Conservation (phyloP, 1,284 basidiomycete species). For the Stygiomarasmius scandens region DNA sequence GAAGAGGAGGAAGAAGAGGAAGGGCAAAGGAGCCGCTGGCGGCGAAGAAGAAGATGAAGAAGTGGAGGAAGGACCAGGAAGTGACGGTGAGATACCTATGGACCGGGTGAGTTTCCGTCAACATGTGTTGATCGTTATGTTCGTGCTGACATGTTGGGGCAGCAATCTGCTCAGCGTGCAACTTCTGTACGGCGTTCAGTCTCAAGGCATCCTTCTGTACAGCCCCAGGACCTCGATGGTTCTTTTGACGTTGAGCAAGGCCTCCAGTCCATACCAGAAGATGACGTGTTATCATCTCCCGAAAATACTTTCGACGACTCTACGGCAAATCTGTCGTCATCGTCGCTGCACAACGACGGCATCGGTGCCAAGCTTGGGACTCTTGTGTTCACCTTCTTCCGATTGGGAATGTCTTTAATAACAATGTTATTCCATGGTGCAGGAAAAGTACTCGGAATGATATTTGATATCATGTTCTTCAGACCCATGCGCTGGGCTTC, state of each 20-base stretch:
- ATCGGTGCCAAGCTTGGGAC: slow-evolving; percentile 16
- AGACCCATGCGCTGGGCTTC: slow-evolving; percentile 47
- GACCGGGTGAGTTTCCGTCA: slow-evolving; percentile 30
- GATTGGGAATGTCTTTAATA: slow-evolving; percentile 24
- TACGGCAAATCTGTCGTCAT: slow-evolving; percentile 28
- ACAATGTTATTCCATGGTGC: slow-evolving; percentile 40
- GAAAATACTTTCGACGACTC: slow-evolving; percentile 19
- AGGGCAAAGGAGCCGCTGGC: slow-evolving; percentile 25
- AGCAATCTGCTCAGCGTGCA: slow-evolving; percentile 40
- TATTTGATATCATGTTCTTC: slow-evolving; percentile 45
- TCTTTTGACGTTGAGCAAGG: slow-evolving; percentile 39
- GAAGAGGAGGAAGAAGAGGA: slow-evolving; percentile 41
- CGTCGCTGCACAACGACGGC: slow-evolving; percentile 5
- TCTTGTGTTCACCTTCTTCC: slow-evolving; percentile 29
- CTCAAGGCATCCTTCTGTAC: slow-evolving; percentile 32
- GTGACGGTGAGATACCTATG: slow-evolving; percentile 43
- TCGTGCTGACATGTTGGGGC: slow-evolving; percentile 14
- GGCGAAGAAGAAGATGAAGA: slow-evolving; percentile 33
- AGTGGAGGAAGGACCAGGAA: slow-evolving; percentile 38
- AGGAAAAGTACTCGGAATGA: slow-evolving; percentile 45
- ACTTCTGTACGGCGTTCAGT: slow-evolving; percentile 37
- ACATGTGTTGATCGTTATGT: slow-evolving; percentile 1
- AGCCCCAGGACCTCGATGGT: slow-evolving; percentile 32
- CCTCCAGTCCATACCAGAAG: slow-evolving; percentile 61
- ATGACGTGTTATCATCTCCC: slow-evolving; percentile 38